A percentile compares a stretch with the other conserved stretches of the same genome.
phyloP scores from a whole-genome alignment of 768 basidiomycete species.

The Calocybe indica region DNA sequence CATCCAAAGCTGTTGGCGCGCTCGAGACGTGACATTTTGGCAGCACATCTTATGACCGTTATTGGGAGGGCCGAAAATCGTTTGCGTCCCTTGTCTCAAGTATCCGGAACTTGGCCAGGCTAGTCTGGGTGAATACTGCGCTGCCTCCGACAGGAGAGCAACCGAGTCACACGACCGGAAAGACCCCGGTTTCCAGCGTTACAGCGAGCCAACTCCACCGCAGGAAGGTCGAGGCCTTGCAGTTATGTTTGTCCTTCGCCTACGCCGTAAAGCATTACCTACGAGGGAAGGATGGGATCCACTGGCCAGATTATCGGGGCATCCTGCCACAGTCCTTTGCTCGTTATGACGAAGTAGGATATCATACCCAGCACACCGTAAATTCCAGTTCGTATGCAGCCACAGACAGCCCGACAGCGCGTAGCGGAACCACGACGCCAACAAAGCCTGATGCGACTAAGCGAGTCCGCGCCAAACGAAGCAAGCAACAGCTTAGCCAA shows the following conservation, averaged over 20 bases:
- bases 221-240: slow-evolving; percentile 66
- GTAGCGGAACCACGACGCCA: slow-evolving; percentile 30
- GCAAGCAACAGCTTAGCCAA: slow-evolving; percentile 45
- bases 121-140: slow-evolving; percentile 76
- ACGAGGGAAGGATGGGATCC: slow-evolving; percentile 74
- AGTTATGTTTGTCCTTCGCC: slow-evolving; percentile 63
- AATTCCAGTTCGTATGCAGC: slow-evolving; percentile 37
- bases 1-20: not conserved
- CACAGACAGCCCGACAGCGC: slow-evolving; percentile 19
- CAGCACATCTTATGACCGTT: slow-evolving; percentile 83
- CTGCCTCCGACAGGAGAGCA: slow-evolving; percentile 51
- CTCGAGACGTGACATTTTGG: slow-evolving; percentile 2
- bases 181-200: slow-evolving; percentile 38
- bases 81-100: slow-evolving; percentile 69
- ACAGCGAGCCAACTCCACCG: slow-evolving; percentile 49
- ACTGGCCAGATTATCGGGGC: slow-evolving; percentile 60
- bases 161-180: slow-evolving; percentile 40
- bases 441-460: slow-evolving; percentile 51
- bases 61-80: slow-evolving; percentile 84
- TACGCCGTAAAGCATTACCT: slow-evolving; percentile 79
- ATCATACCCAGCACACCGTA: slow-evolving; percentile 28
- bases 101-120: slow-evolving; percentile 70
- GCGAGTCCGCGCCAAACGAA: slow-evolving; percentile 64
- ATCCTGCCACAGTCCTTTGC: slow-evolving; percentile 61
- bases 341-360: slow-evolving; percentile 38